Evolutionary conservation across 108 stramenopile genomes (phyloP).

Genomic region (Schizochytrium sp.): DNA sequence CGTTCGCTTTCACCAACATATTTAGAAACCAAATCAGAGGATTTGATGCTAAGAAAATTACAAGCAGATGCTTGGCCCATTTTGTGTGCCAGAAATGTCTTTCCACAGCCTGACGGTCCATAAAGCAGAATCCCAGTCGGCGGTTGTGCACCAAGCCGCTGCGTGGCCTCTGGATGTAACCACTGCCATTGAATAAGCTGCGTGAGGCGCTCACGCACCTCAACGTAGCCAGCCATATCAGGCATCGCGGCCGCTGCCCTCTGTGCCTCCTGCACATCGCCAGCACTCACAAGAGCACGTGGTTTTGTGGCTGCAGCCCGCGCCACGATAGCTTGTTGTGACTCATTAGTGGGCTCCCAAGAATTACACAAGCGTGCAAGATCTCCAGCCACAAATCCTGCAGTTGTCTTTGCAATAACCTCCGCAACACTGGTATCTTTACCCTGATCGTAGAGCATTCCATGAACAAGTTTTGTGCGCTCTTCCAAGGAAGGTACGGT

Average conservation of each 20-base stretch:
- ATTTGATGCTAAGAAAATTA: conserved; percentile 99
- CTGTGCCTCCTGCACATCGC: neutral
- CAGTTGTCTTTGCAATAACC: neutral
- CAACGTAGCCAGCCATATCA: neutral
- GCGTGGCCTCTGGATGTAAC: conserved; percentile 92
- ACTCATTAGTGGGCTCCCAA: neutral
- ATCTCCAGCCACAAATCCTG: conserved; percentile 6
- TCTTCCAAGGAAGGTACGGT: neutral
- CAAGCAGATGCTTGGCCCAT: conserved; percentile 98
- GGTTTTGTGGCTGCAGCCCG: neutral
- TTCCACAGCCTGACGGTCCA: conserved; percentile 98
- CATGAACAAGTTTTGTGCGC: neutral
- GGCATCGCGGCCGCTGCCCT: neutral
- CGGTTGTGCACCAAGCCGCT: conserved; percentile 91
- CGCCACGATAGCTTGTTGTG: neutral
- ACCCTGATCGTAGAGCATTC: neutral
- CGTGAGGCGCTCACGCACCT: neutral
- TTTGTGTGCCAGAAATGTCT: conserved; percentile 98
- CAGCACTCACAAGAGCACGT: neutral
- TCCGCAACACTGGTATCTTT: neutral
- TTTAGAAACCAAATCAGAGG: conserved; percentile 95
- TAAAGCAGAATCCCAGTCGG: conserved; percentile 97
- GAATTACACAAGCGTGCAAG: neutral
- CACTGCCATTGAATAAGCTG: conserved; percentile 23
- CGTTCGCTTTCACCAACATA: conserved; percentile 99